phyloP scores from a whole-genome alignment of 164 flowering plant species.

The Dillenia turbinata region DNA sequence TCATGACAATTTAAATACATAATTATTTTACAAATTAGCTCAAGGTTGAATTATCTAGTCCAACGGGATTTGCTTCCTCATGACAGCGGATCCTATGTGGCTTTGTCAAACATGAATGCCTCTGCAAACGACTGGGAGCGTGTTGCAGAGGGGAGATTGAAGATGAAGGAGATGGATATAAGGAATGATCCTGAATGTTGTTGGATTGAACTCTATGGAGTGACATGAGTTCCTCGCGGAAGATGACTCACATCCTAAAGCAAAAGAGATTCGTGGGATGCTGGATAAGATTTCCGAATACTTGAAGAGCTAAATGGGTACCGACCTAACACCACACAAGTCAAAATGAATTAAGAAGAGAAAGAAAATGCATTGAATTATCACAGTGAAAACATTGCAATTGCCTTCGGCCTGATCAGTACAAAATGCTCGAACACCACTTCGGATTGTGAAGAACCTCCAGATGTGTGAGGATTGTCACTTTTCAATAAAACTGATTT shows the following conservation, averaged over 20 bases:
- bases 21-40: no score
- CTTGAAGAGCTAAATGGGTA: constrained; percentile 31
- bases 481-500: constrained; percentile 30
- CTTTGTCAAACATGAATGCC: constrained; percentile 56
- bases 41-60: no score
- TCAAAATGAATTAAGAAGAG: constrained; percentile 44
- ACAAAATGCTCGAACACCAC: constrained; percentile 26
- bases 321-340: constrained; percentile 37
- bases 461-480: constrained; percentile 26
- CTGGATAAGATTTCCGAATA: constrained; percentile 34
- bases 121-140: constrained; percentile 46
- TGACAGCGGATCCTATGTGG: constrained; percentile 60
- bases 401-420: no score
- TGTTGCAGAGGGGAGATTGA: constrained; percentile 43
- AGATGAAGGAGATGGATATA: constrained; percentile 50
- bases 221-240: constrained; percentile 50
- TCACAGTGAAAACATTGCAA: no score
- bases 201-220: constrained; percentile 58
- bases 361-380: constrained; percentile 26
- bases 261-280: constrained; percentile 43
- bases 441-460: constrained; percentile 24
- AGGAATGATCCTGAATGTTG: constrained; percentile 67
- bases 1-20: no score
- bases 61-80: constrained; percentile 22
- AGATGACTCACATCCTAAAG: constrained; percentile 45